Evolutionary conservation across 768 basidiomycete genomes (phyloP).

Genomic region (Leccinum longicurvipes): DNA sequence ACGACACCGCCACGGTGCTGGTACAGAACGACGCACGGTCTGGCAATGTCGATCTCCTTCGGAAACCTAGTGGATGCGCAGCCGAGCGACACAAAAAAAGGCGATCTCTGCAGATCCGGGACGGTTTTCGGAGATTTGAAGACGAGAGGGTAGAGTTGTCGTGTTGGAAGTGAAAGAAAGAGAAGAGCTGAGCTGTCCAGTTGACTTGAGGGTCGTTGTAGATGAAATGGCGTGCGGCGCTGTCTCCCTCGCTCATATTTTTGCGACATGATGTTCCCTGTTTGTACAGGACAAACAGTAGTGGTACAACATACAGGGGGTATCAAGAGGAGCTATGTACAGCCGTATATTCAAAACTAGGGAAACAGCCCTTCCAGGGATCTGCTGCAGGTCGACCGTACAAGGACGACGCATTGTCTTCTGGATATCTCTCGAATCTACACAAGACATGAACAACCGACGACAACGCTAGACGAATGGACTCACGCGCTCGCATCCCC

Average conservation of each 20-base stretch:
- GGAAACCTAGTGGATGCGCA: too few species aligned
- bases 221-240: conserved; percentile 25
- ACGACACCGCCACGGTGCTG: conserved; percentile 4
- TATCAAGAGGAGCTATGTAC: conserved; percentile 33
- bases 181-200: conserved; percentile 5
- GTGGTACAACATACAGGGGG: too few species aligned
- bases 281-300: conserved; percentile 32
- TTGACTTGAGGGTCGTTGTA: conserved; percentile 18
- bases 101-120: conserved; percentile 64
- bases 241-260: conserved; percentile 27
- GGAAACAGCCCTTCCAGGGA: conserved; percentile 65
- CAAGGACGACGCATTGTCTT: conserved; percentile 57
- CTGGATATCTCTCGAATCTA: conserved; percentile 78
- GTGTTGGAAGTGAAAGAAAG: conserved; percentile 3
- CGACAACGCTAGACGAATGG: background rate
- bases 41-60: too few species aligned
- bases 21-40: background rate
- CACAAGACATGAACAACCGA: background rate
- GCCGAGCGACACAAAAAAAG: background rate
- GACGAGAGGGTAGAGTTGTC: conserved; percentile 25
- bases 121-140: conserved; percentile 64
- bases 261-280: conserved; percentile 36
- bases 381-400: conserved; percentile 63
- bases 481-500: conserved; percentile 94
- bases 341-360: conserved; percentile 67